Evolutionary conservation across 768 basidiomycete genomes (phyloP).

Genomic region (Mycena vulgaris): DNA sequence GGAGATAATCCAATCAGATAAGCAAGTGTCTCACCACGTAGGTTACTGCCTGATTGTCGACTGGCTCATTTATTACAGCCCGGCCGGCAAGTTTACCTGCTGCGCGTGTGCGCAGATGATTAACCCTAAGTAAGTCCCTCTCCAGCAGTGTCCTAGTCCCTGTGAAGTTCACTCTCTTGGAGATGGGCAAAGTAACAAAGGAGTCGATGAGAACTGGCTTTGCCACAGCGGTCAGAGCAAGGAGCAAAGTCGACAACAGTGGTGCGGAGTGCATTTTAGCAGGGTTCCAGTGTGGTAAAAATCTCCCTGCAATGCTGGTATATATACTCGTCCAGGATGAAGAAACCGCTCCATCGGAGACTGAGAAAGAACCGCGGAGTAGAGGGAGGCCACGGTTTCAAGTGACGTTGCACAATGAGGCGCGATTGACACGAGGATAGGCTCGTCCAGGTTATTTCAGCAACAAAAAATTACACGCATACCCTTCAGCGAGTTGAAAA

Average conservation of each 20-base stretch:
- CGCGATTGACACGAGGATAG: too few species aligned
- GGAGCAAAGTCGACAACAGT: not conserved
- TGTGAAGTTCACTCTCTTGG: constrained; percentile 13
- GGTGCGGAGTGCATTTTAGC: not conserved
- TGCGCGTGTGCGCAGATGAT: constrained; percentile 1
- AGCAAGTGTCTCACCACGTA: constrained; percentile 1
- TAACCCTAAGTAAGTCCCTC: not conserved
- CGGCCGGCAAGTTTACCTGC: not conserved
- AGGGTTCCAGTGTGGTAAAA: not conserved
- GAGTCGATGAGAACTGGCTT: constrained; percentile 9
- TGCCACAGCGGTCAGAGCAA: not conserved
- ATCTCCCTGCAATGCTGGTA: too few species aligned
- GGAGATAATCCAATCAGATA: not conserved
- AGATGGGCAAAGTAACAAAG: constrained; percentile 20
- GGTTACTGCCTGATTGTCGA: constrained; percentile 12
- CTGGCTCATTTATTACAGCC: not conserved
- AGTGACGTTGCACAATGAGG: too few species aligned
- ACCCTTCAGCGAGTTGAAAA: too few species aligned
- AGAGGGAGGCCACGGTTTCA: too few species aligned
- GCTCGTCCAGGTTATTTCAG: too few species aligned
- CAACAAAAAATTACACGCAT: too few species aligned
- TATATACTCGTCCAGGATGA: too few species aligned
- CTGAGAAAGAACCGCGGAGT: too few species aligned
- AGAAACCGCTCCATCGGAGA: too few species aligned
- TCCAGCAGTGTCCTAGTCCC: constrained; percentile 5